Conservation (phyloP, 768 basidiomycete species). For the Lentinula raphanica region DNA sequence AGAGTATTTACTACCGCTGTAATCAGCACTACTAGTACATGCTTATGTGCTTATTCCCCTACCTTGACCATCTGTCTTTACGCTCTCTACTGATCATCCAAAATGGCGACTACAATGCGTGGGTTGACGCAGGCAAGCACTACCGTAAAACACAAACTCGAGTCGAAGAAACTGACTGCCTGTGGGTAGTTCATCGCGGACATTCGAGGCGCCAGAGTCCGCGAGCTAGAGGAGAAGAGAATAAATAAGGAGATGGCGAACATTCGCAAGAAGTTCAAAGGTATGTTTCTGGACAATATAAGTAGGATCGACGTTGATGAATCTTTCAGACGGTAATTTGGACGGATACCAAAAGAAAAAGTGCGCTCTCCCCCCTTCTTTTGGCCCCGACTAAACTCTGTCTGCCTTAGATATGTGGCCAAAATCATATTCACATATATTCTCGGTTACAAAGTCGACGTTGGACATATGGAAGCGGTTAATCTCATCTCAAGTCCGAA, state of each 20-base stretch:
- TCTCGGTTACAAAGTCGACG: constrained; percentile 96
- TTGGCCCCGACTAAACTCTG: background rate
- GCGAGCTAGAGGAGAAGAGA: constrained; percentile 96
- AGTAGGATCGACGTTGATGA: background rate
- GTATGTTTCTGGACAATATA: constrained; percentile 30
- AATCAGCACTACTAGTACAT: background rate
- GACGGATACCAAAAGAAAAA: constrained; percentile 94
- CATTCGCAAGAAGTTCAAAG: constrained; percentile 98
- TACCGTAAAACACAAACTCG: background rate
- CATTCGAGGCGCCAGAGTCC: constrained; percentile 91
- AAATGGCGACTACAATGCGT: constrained; percentile 88
- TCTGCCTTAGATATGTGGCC: constrained; percentile 76
- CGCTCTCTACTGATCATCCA: constrained; percentile 9
- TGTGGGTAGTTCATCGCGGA: constrained; percentile 89
- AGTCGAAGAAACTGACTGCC: constrained; percentile 8
- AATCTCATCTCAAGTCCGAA: constrained; percentile 94
- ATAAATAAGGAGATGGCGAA: constrained; percentile 99
- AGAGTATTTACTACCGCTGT: background rate
- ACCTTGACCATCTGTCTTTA: too few relatives aligned
- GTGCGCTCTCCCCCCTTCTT: constrained; percentile 34
- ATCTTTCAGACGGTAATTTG: constrained; percentile 67
- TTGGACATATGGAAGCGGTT: constrained; percentile 99
- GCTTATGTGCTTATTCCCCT: background rate
- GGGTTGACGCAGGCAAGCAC: constrained; percentile 74
- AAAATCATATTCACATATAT: constrained; percentile 99